These are phyloP conservation scores for Quercus lobata DNA, from an alignment of 331 rosid genomes.

Conservation along the genomic window DNA sequence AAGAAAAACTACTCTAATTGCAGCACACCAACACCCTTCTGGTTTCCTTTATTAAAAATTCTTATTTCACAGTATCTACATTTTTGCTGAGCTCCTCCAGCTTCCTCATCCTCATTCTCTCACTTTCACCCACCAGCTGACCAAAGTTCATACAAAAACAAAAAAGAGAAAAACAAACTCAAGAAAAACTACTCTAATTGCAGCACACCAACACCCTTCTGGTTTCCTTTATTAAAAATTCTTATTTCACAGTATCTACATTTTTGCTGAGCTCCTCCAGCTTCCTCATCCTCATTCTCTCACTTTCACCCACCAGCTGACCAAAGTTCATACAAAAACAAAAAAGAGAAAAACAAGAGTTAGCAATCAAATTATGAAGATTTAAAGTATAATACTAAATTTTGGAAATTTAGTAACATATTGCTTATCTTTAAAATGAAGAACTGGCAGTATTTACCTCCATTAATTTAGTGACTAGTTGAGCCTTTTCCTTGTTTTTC, in stretches of 20 bases:
- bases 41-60: not conserved
- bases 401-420: no score
- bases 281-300: constrained; percentile 67
- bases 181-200: not conserved
- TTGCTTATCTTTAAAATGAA: no score
- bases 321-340: not conserved
- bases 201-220: not conserved
- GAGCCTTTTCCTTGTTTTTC: constrained; percentile 64
- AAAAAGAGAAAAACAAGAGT: not conserved
- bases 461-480: constrained; percentile 58
- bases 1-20: not conserved
- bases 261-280: constrained; percentile 14
- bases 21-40: not conserved
- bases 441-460: constrained; percentile 34
- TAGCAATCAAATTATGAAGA: not conserved
- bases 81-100: constrained; percentile 14
- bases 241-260: not conserved
- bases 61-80: not conserved
- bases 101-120: constrained; percentile 65
- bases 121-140: constrained; percentile 73
- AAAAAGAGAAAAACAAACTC: not conserved
- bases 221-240: not conserved
- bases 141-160: not conserved
- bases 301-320: constrained; percentile 73
- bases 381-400: not conserved